These are phyloP conservation scores for Thalassiosira pacifica DNA, from an alignment of 352 stramenopile genomes.

Conservation along the genomic window DNA sequence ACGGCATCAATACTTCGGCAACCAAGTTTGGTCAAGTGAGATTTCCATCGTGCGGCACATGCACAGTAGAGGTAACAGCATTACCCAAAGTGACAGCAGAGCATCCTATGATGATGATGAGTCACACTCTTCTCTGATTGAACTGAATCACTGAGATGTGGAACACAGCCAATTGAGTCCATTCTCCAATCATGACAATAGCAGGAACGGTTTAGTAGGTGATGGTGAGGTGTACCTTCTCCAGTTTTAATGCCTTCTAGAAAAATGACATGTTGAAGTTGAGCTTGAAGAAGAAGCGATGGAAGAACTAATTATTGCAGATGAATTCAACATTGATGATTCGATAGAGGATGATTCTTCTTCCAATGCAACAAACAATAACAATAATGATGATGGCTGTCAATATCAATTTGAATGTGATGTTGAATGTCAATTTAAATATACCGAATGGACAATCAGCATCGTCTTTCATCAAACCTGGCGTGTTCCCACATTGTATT, in stretches of 20 bases:
- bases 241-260: conserved; percentile 23
- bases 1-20: no score
- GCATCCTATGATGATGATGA: background rate
- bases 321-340: background rate
- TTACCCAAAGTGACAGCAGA: no score
- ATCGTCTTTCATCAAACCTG: conserved; percentile 76
- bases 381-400: background rate
- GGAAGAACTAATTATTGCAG: background rate
- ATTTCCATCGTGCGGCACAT: no score
- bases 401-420: background rate
- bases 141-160: conserved; percentile 39
- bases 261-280: background rate
- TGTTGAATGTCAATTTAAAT: background rate
- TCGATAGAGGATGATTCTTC: background rate
- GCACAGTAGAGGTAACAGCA: no score
- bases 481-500: conserved; percentile 79
- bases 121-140: conserved; percentile 12
- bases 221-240: conserved; percentile 42
- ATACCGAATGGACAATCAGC: conserved; percentile 74
- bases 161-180: background rate
- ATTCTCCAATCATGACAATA: background rate
- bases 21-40: no score
- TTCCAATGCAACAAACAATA: conserved; percentile 2
- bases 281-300: background rate
- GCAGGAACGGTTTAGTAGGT: background rate